Percentiles rank a stretch among this genome's conserved stretches.
These are phyloP conservation scores for Carallia pectinifolia DNA, from an alignment of 345 rosid species.

Conservation along the genomic window DNA sequence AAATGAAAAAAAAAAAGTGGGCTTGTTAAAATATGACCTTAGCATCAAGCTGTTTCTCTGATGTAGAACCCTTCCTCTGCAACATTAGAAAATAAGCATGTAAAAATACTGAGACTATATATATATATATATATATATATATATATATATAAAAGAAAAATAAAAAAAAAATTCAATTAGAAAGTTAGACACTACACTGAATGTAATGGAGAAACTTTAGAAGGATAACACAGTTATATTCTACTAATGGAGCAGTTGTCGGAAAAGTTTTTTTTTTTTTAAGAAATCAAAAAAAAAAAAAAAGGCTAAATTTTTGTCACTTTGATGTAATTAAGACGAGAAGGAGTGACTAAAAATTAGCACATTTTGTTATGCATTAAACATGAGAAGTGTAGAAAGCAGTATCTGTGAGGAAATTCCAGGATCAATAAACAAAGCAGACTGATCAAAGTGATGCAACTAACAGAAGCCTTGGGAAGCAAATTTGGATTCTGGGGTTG, in stretches of 20 bases:
- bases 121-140: slow-evolving; percentile 8
- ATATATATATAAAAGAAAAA: neutral
- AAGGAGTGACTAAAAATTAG: too few species aligned
- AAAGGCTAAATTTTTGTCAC: too few species aligned
- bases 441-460: slow-evolving; percentile 19
- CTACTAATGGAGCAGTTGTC: neutral
- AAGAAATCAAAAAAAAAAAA: too few species aligned
- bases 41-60: slow-evolving; percentile 86
- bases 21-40: slow-evolving; percentile 47
- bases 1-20: neutral
- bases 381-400: neutral
- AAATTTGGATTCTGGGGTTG: slow-evolving; percentile 18
- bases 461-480: slow-evolving; percentile 25
- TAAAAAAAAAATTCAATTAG: too few species aligned
- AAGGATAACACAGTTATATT: slow-evolving; percentile 3
- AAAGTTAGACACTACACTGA: too few species aligned
- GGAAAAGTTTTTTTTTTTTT: too few species aligned
- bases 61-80: slow-evolving; percentile 84
- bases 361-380: too few species aligned
- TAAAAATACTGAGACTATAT: neutral
- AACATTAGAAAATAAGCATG: slow-evolving; percentile 20
- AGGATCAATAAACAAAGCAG: neutral
- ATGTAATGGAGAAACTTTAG: too few species aligned
- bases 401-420: neutral
- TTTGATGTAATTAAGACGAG: too few species aligned